Conservation (phyloP, 179 eudicot genomes). For the Nepenthes alata region DNA sequence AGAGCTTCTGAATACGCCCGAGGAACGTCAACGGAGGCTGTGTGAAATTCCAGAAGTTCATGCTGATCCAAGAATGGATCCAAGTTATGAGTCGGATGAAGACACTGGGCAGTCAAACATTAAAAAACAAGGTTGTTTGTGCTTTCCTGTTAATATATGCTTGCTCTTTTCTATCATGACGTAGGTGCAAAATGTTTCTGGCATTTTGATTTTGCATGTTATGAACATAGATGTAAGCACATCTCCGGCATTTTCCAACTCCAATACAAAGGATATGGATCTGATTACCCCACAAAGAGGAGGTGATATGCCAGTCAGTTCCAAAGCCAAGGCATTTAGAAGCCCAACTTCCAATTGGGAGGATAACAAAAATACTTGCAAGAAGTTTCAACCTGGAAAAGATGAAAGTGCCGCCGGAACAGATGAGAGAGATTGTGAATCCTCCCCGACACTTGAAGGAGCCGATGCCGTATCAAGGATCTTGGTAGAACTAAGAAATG, state of each 20-base stretch:
- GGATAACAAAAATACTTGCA: constrained; percentile 15
- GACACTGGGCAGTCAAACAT: constrained; percentile 48
- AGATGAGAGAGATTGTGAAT: constrained; percentile 10
- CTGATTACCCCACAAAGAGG: constrained; percentile 24
- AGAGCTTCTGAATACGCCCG: constrained; percentile 75
- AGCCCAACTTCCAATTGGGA: constrained; percentile 16
- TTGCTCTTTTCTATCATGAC: neutral
- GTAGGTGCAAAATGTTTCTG: neutral
- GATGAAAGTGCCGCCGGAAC: constrained; percentile 25
- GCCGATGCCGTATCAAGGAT: constrained; percentile 6
- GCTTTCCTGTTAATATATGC: neutral
- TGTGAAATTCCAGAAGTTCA: constrained; percentile 78
- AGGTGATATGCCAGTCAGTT: constrained; percentile 15
- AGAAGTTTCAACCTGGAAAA: constrained; percentile 16
- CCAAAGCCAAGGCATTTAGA: constrained; percentile 13
- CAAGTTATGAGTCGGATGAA: constrained; percentile 69
- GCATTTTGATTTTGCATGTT: neutral
- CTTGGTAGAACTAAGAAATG: constrained; percentile 23
- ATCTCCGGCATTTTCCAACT: constrained; percentile 21
- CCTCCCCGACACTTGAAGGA: constrained; percentile 16
- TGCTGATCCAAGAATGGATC: constrained; percentile 97
- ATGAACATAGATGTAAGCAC: constrained; percentile 25
- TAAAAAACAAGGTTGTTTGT: constrained; percentile 47
- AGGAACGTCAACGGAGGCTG: constrained; percentile 75
- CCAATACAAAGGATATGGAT: constrained; percentile 23